Percentiles rank a stretch among this genome's conserved stretches.
Conservation (phyloP, 495 filamentous ascomycete species). For the Podospora conica region DNA sequence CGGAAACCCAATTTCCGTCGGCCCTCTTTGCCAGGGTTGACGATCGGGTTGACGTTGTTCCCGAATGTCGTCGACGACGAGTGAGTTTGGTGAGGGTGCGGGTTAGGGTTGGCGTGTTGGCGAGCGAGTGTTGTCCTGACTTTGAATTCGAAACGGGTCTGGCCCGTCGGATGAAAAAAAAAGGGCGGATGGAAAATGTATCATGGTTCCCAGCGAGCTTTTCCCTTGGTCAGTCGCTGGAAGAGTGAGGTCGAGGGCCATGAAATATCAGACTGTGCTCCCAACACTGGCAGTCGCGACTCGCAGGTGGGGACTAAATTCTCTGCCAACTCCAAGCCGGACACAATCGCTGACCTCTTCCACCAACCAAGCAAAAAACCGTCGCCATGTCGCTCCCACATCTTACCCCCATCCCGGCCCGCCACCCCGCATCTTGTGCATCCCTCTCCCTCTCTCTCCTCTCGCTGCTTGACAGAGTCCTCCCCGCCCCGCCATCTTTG, state of each 20-base stretch:
- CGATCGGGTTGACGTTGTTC: background rate
- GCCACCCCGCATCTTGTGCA: conserved; percentile 18
- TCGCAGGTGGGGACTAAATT: background rate
- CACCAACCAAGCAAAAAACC: background rate
- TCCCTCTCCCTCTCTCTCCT: conserved; percentile 22
- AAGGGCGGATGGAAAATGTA: background rate
- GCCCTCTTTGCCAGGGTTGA: background rate
- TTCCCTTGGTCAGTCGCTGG: background rate
- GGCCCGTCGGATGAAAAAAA: background rate
- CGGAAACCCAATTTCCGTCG: background rate
- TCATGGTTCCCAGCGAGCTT: background rate
- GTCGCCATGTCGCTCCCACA: conserved; percentile 1
- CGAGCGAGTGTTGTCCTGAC: background rate
- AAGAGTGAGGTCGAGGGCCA: background rate
- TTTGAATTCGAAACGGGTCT: background rate
- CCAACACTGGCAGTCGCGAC: too few relatives aligned
- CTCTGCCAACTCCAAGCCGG: background rate
- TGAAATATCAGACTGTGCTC: too few relatives aligned
- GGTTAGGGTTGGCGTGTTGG: background rate
- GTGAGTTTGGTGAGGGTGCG: background rate
- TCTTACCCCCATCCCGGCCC: conserved; percentile 7
- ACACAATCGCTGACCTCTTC: background rate
- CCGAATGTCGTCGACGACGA: background rate
- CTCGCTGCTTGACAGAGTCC: conserved; percentile 13
- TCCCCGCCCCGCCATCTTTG: conserved; percentile 14